Base-by-base conservation (phyloP, 495 filamentous ascomycete species). In the Annulohypoxylon nitens region DNA sequence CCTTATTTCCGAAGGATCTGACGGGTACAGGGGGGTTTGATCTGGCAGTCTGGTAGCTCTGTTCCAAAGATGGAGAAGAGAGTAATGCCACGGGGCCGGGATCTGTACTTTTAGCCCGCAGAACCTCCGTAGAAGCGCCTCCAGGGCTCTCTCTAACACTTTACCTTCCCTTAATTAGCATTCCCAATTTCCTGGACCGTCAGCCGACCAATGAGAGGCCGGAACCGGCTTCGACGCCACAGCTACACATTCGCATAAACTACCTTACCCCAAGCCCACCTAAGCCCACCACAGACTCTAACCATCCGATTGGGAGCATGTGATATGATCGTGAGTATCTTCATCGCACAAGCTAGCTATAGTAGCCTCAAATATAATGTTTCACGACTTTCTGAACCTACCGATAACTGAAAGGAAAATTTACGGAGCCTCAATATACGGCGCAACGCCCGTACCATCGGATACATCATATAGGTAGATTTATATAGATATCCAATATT, bases 151-250 rank as follows among this genome's bases (percentile, higher is more conserved):
- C 67, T 70, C 71, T 74, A 34, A 74, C 71, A 70, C 58, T 60
- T 54, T 74, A 74, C 71, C 71, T 74, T 70, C 71, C 71, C 71
- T 74, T 74, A 74, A 74, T 74, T 74, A 67, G 55, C 71, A 62
- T 54, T 70, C 6, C 61, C 71, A 74, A 74, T 74, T 74, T 74
- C 71, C 71, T 63, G 36, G 11, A 55, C 43, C 50, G 50, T 25
- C 37, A 67, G 0, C 12, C 14, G 33, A n/a, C 71, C 71, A 74
- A 74, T 74, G 0, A 41, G 62, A 66, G 18, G 33, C 14, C 14
- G 0, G 3, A 57, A 5, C 16, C 11, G 47, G n/a, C 33, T 30
- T 41, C 36, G 25, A 64, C 37, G 60, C 50, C 66, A 54, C 66
- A 57, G 61, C 36, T 66, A 53, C 51, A 36, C 30, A 33, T 57